A percentile compares a stretch with the other conserved stretches of the same genome.
phyloP scores from a whole-genome alignment of 345 rosid genomes.

The Corchorus olitorius region DNA sequence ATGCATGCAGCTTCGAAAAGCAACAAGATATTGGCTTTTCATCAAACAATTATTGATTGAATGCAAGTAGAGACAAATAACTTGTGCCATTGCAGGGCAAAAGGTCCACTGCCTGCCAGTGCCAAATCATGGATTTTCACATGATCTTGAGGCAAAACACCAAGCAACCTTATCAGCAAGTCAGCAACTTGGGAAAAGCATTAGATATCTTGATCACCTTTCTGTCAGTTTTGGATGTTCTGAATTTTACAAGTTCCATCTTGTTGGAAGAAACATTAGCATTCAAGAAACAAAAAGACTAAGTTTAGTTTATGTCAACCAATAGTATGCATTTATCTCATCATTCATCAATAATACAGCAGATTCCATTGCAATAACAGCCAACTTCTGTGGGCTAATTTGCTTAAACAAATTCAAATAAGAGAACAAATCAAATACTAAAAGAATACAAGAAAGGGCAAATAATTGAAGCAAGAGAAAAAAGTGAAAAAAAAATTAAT shows the following conservation, averaged over 20 bases:
- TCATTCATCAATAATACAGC: background rate
- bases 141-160: background rate
- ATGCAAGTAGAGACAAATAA: background rate
- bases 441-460: background rate
- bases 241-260: background rate
- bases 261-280: background rate
- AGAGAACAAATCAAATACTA: constrained; percentile 13
- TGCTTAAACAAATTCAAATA: constrained; percentile 13
- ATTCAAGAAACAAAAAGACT: background rate
- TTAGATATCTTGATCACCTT: background rate
- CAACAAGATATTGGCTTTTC: background rate
- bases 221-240: background rate
- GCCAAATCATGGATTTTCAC: background rate
- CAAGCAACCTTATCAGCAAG: background rate
- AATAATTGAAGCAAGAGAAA: background rate
- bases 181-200: background rate
- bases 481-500: background rate
- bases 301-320: background rate
- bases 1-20: background rate
- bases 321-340: background rate
- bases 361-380: background rate
- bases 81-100: background rate
- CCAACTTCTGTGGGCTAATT: background rate
- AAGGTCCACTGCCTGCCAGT: background rate
- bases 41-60: background rate